These are phyloP conservation scores for Nigrospora oryzae DNA, from an alignment of 2,329 filamentous ascomycete species.

Conservation along the genomic window DNA sequence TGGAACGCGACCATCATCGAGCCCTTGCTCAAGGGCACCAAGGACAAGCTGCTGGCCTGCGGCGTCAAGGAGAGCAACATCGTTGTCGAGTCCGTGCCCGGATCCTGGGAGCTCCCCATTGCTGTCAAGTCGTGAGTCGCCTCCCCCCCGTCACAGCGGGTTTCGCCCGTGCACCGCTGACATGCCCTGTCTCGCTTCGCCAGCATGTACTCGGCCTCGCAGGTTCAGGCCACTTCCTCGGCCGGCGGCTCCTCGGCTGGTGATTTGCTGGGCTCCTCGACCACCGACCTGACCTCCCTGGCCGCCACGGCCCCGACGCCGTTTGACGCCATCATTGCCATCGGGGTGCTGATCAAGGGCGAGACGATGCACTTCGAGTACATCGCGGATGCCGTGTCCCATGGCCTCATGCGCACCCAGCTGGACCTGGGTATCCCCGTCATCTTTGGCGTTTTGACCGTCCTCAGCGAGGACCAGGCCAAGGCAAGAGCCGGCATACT, in stretches of 20 bases:
- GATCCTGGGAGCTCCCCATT: constrained; percentile 89
- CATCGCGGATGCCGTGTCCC: constrained; percentile 83
- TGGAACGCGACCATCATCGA: constrained; percentile 91
- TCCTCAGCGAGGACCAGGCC: constrained; percentile 83
- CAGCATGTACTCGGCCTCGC: constrained; percentile 77
- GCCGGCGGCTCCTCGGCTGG: constrained; percentile 58
- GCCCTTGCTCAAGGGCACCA: constrained; percentile 72
- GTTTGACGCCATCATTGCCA: constrained; percentile 91
- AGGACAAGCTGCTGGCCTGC: constrained; percentile 64
- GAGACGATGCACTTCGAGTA: constrained; percentile 99
- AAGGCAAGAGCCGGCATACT: constrained; percentile 71
- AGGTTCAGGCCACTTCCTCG: constrained; percentile 63
- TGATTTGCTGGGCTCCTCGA: constrained; percentile 64
- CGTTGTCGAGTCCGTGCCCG: constrained; percentile 80
- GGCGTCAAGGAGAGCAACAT: constrained; percentile 88
- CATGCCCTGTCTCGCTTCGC: background rate
- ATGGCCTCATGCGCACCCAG: constrained; percentile 91
- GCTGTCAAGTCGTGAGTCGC: constrained; percentile 68
- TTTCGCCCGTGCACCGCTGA: background rate
- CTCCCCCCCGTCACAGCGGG: background rate
- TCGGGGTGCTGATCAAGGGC: constrained; percentile 96
- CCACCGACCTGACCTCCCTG: constrained; percentile 56
- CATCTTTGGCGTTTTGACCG: constrained; percentile 84
- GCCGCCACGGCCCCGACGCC: constrained; percentile 42
- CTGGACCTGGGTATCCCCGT: constrained; percentile 84